Percentiles rank a stretch among this genome's conserved stretches.
phyloP scores from a whole-genome alignment of 176 grass and related monocot genomes.

The Calamus simplicifolius region DNA sequence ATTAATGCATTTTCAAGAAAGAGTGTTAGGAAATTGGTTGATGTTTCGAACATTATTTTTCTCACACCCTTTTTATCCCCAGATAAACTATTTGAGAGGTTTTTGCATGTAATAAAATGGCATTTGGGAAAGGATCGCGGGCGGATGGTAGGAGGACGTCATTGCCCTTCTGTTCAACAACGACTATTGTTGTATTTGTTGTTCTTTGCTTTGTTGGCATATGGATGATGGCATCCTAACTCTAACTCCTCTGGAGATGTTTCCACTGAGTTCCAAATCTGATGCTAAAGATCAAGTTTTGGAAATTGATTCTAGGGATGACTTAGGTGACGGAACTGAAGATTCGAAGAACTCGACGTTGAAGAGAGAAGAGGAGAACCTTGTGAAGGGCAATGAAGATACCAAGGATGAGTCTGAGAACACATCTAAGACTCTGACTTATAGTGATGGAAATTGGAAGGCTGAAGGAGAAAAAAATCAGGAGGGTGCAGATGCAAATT shows the following conservation, averaged over 20 bases:
- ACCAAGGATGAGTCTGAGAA: slow-evolving; percentile 31
- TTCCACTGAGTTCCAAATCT: slow-evolving; percentile 28
- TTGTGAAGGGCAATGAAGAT: slow-evolving; percentile 23
- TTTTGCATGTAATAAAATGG: slow-evolving; percentile 29
- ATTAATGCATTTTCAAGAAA: too few species aligned
- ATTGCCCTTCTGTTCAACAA: slow-evolving; percentile 67
- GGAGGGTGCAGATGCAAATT: slow-evolving; percentile 6
- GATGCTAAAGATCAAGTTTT: slow-evolving; percentile 31
- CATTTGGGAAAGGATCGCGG: slow-evolving; percentile 54
- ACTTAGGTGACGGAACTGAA: slow-evolving; percentile 27
- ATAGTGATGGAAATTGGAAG: slow-evolving; percentile 18
- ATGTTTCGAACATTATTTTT: too few species aligned
- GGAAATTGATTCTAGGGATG: slow-evolving; percentile 29
- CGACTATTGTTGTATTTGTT: slow-evolving; percentile 60
- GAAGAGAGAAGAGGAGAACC: slow-evolving; percentile 33
- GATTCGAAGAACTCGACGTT: slow-evolving; percentile 31
- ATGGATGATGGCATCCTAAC: slow-evolving; percentile 94
- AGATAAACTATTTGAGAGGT: too few species aligned
- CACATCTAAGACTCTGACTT: slow-evolving; percentile 10
- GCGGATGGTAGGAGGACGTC: slow-evolving; percentile 67
- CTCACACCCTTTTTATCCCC: too few species aligned
- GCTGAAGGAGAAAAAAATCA: not conserved
- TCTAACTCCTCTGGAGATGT: slow-evolving; percentile 50
- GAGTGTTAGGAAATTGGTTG: too few species aligned
- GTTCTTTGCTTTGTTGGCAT: slow-evolving; percentile 68